Evolutionary conservation across 208 protist species (phyloP).

Genomic region (Leishmania braziliensis): DNA sequence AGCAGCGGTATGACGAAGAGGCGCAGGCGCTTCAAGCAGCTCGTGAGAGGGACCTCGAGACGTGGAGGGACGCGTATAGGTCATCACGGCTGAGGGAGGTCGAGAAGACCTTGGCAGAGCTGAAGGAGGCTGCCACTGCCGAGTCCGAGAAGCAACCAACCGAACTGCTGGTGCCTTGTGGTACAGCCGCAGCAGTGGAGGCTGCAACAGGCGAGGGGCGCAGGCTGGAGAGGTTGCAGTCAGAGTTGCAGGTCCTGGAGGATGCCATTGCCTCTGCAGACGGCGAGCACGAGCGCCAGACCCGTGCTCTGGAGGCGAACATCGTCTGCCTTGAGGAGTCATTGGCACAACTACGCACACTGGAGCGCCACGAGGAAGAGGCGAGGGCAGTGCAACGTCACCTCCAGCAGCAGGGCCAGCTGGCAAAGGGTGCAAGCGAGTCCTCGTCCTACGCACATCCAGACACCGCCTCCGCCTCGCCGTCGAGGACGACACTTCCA

Average conservation of each 20-base stretch:
- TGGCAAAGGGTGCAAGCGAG: background rate
- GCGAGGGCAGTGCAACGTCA: conserved; percentile 12
- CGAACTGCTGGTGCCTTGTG: background rate
- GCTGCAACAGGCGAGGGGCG: background rate
- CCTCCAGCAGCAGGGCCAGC: background rate
- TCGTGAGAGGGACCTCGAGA: conserved; percentile 33
- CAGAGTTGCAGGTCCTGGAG: conserved; percentile 21
- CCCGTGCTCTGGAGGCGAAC: background rate
- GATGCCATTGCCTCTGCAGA: conserved; percentile 8
- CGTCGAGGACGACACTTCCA: background rate
- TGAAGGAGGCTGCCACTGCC: background rate
- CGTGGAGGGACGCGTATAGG: conserved; percentile 33
- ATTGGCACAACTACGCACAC: background rate
- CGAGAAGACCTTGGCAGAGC: conserved; percentile 13
- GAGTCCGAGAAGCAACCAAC: background rate
- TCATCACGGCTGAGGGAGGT: conserved; percentile 25
- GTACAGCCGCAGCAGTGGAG: background rate
- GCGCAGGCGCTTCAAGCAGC: conserved; percentile 17
- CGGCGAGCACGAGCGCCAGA: conserved; percentile 9
- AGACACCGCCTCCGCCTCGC: background rate
- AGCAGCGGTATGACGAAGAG: conserved; percentile 23
- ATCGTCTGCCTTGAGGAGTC: conserved; percentile 8
- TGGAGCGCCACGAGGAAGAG: conserved; percentile 9
- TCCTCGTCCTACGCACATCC: background rate
- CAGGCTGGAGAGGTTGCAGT: conserved; percentile 8